Percentiles rank a stretch among this genome's conserved stretches.
Conservation (phyloP, 768 basidiomycete species). For the Coprinopsis cinerea region DNA sequence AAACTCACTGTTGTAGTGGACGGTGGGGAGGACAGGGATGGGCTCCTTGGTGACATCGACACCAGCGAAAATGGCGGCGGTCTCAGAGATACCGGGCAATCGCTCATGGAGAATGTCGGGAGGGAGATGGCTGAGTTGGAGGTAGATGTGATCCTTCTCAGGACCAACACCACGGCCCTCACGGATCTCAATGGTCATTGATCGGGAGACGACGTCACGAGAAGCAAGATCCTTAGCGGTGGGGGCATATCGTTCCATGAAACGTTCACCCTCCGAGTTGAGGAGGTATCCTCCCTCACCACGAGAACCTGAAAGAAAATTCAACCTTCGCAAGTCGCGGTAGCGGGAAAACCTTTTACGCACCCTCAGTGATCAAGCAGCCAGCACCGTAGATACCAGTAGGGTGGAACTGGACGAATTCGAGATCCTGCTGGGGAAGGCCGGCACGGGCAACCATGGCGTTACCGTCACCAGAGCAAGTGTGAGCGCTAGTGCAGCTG, state of each 20-base stretch:
- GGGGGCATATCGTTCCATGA: conserved; percentile 99
- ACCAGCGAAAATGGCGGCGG: conserved; percentile 96
- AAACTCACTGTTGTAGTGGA: conserved; percentile 93
- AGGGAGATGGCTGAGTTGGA: conserved; percentile 96
- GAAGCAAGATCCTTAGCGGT: conserved; percentile 99
- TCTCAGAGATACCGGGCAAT: conserved; percentile 98
- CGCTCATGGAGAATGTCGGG: conserved; percentile 94
- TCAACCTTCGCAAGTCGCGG: background rate
- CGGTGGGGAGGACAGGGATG: conserved; percentile 96
- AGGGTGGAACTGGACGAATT: conserved; percentile 99
- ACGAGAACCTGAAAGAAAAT: conserved; percentile 67
- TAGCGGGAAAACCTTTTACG: background rate
- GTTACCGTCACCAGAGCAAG: conserved; percentile 98
- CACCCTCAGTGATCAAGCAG: conserved; percentile 97
- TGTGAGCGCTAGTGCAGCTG: conserved; percentile 97
- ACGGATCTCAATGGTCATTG: conserved; percentile 98
- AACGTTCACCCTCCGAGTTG: conserved; percentile 98
- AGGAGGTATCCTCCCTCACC: conserved; percentile 98
- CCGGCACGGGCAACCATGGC: conserved; percentile 98
- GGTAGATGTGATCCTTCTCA: conserved; percentile 94
- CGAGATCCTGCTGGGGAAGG: conserved; percentile 91
- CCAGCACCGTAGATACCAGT: conserved; percentile 99
- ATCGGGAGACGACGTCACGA: conserved; percentile 97
- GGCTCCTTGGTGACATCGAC: conserved; percentile 99
- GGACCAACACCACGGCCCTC: conserved; percentile 99